Evolutionary conservation across 1,139 yeast genomes (phyloP), one percentile per base, ranked within the genome.

Genomic region (Taphrina flavorubra): DNA sequence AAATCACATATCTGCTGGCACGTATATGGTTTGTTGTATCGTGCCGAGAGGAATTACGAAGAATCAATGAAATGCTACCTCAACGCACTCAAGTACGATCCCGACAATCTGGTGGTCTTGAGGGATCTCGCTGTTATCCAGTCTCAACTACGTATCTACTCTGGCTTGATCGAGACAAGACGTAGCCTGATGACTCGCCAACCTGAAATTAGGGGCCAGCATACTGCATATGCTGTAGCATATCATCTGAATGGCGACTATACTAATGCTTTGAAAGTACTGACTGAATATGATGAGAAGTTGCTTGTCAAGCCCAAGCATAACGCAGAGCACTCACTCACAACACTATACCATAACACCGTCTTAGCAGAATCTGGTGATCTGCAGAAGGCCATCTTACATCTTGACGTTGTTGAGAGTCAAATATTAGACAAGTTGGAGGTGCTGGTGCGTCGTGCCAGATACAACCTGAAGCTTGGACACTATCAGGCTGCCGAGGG

Each of bases 161-260:
- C 84, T 73, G 83, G 83, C 47, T 83, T 90, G 73, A 61, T 65
- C 25, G 71, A 68, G 18, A 84, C 94, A 1, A 84, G 98, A 75
- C 86, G 85, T 71, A 83, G 83, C 60, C 86, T 87, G 75, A 82
- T 95, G 78, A 90, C 89, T 74, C 84, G 85, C 55, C 89, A 86
- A 74, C 88, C 97, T 13, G 97, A 96, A 0, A 88, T 86, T 76
- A 85, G 97, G 73, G 94, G 95, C 73, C 89, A 91, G 75, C 95
- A 98, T 97, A 89, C 97, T 1, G 88, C 89, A 0, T 82, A 90
- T 68, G 97, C 97, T 0, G 83, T 90, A 51, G 97, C 97, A 0
- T 91, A 89, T 75, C 91, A 90, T 77, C 81, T 92, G 76, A 85
- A 84, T 75, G 84, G 85, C 37, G 91, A 92, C 75, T 84, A 82